Base-by-base conservation (phyloP, 352 stramenopile species). In the Globisporangium canariense region DNA sequence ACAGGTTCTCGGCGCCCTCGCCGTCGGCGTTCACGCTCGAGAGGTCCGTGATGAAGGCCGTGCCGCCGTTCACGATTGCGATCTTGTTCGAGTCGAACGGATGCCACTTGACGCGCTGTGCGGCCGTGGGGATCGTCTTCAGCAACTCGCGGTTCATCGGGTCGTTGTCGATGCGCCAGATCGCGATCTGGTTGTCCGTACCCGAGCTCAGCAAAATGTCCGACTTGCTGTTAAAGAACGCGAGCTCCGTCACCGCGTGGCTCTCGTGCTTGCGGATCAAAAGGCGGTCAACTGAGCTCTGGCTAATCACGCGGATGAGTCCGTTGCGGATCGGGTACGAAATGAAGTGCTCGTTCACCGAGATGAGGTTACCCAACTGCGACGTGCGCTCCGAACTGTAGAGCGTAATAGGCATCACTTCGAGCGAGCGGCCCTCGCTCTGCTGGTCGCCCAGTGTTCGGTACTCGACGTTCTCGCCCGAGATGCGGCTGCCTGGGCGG, bases 311-410 rank as follows among this genome's bases (percentile, higher is more conserved):
- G n/a, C 86, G 86, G 47, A 94, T 90, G 47, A 94, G 70, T 9
- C 86, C 86, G 58, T 93, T 93, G 30, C 83, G 78, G 52, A 92
- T 94, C 51, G 86, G 86, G 70, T 94, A 94, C 67, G 83, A 91
- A 59, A 94, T 93, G 71, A 91, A 94, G 41, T 93, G 72, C 47
- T 91, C 77, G 63, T 90, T 94, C 40, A 94, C 82, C 10, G 81
- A 88, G 32, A 94, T 85, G 41, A 94, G 74, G 62, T 74, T 90
- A 11, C 86, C 86, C 46, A 87, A 66, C 62, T 87, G 79, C 55
- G 84, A 90, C 57, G 73, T 78, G 40, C 86, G 81, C 72, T 90
- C 79, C 58, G 86, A 94, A 38, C 73, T 82, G 64, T 94, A 94
- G 54, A 93, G 70, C 68, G 84, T 93, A 64, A 94, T 91, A 0